Evolutionary conservation across 441 rosid species (phyloP).

Genomic region (Pelargonium australe): DNA sequence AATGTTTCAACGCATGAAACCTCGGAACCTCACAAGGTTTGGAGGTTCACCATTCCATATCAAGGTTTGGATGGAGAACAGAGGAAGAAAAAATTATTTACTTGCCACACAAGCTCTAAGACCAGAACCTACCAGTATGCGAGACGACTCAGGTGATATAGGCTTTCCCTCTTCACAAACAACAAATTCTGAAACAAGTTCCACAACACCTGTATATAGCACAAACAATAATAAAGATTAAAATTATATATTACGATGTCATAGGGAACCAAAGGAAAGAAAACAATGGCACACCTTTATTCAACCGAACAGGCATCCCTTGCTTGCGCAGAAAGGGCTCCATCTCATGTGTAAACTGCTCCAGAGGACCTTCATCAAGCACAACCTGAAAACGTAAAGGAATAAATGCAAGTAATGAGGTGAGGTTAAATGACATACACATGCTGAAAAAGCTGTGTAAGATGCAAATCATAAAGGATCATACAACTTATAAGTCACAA

Average conservation of each 20-base stretch:
- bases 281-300: conserved; percentile 49
- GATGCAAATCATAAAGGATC: neutral
- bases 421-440: neutral
- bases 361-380: conserved; percentile 76
- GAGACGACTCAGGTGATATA: conserved; percentile 85
- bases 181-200: conserved; percentile 74
- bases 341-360: conserved; percentile 96
- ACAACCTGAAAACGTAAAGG: conserved; percentile 49
- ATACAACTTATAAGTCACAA: neutral
- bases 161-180: conserved; percentile 93
- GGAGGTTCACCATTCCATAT: too few species aligned
- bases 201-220: conserved; percentile 63
- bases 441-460: neutral
- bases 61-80: neutral
- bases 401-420: neutral
- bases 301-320: conserved; percentile 93
- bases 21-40: too few species aligned
- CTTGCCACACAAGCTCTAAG: neutral
- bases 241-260: neutral
- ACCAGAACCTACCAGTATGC: conserved; percentile 60
- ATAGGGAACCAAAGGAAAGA: conserved; percentile 1
- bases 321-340: conserved; percentile 91
- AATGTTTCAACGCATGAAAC: too few species aligned
- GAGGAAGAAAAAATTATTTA: neutral
- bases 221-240: neutral